A percentile compares a stretch with the other conserved stretches of the same genome.
These are phyloP conservation scores for Beta lomatogona DNA, from an alignment of 179 eudicot genomes.

Conservation along the genomic window DNA sequence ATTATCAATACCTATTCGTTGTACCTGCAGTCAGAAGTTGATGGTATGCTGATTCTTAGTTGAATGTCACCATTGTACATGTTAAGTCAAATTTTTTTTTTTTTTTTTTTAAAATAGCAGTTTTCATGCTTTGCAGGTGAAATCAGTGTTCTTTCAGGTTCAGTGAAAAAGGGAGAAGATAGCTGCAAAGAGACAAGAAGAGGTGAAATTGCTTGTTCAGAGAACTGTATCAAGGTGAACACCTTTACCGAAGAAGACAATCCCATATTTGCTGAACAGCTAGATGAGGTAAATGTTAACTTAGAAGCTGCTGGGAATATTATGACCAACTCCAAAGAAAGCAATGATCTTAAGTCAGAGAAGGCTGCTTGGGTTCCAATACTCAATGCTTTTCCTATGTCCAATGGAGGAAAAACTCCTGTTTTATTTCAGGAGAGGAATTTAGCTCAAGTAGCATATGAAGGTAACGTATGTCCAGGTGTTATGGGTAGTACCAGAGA, in stretches of 20 bases:
- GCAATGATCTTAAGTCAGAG: neutral
- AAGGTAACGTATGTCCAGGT: too few species aligned
- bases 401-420: neutral
- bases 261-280: neutral
- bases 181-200: neutral
- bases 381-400: neutral
- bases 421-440: too few species aligned
- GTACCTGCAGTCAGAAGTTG: constrained; percentile 4
- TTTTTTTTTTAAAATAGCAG: neutral
- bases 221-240: neutral
- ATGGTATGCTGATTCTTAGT: constrained; percentile 15
- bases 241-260: neutral
- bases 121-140: constrained; percentile 13
- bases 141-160: neutral
- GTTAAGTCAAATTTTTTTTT: neutral
- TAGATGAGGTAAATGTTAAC: neutral
- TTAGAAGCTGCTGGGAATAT: neutral
- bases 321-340: neutral
- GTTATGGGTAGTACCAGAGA: neutral
- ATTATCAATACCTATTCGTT: constrained; percentile 1
- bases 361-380: neutral
- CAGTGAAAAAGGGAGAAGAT: constrained; percentile 4
- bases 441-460: too few species aligned
- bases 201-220: neutral
- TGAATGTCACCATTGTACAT: neutral